phyloP scores from a whole-genome alignment of 805 yeast genomes.

The Pichia gijzeniarum region DNA sequence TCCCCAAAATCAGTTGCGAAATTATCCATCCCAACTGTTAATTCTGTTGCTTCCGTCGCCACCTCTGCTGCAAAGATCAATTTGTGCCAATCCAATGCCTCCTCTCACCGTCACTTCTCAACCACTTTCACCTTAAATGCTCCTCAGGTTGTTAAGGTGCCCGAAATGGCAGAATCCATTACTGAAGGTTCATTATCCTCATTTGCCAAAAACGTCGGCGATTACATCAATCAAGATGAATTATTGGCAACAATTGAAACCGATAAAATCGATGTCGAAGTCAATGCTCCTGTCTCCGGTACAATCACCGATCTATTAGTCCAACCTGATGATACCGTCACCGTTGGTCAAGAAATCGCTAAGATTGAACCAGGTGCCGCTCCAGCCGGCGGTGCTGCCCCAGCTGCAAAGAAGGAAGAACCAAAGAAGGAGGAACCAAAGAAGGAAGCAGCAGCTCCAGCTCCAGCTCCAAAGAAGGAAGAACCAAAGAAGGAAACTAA shows the following conservation, averaged over 20 bases:
- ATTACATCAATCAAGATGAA: conserved; percentile 45
- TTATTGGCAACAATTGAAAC: conserved; percentile 91
- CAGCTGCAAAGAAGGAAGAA: conserved; percentile 25
- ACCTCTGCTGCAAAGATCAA: neutral
- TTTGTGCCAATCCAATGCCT: neutral
- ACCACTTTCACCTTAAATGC: conserved; percentile 1
- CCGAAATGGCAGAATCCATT: conserved; percentile 97
- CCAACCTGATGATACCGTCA: conserved; percentile 84
- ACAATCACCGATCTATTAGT: conserved; percentile 79
- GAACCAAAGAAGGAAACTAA: conserved; percentile 10
- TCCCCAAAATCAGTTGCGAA: neutral
- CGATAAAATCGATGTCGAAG: conserved; percentile 96
- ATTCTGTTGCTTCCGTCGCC: neutral
- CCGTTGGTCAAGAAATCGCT: conserved; percentile 89
- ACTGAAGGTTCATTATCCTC: conserved; percentile 89
- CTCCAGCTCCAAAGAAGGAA: conserved; percentile 17
- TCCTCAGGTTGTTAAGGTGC: conserved; percentile 64
- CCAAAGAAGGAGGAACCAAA: conserved; percentile 16
- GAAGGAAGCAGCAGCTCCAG: conserved; percentile 2
- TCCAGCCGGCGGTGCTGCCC: conserved; percentile 49
- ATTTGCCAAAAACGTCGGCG: conserved; percentile 74
- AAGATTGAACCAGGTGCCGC: conserved; percentile 77
- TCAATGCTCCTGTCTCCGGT: conserved; percentile 90
- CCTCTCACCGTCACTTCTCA: conserved; percentile 3
- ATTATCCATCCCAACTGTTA: neutral